Base-by-base conservation (phyloP, 208 protist species). In the Angomonas desouzai region DNA sequence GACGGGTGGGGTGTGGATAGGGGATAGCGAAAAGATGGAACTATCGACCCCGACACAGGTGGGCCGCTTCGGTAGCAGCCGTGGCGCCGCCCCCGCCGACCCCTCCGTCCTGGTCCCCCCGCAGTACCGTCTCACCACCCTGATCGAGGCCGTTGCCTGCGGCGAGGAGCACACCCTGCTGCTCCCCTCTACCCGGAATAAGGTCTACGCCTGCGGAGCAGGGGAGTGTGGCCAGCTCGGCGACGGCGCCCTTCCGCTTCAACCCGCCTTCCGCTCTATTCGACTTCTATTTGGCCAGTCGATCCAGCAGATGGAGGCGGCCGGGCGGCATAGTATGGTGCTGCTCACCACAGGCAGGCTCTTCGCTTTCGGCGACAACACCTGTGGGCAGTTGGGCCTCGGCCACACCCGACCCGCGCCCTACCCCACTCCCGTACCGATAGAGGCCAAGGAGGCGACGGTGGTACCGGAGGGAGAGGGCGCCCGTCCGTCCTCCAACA, bases 331-430 rank as follows among this genome's bases (percentile, higher is more conserved):
- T 70, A 90, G 79, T 60, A 85, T 94, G 66, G 81, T 84, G n/a
- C 72, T 92, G 45, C 73, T 92, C 7, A 58, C 77, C 48, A 91
- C 81, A 7, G 85, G 85, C 7, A 79, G 80, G 34, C 71, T 94
- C 27, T 75, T 91, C 22, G 85, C 82, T 3, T 94, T 91, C 66
- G 89, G 88, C 25, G 82, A 89, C 58, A 94, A 94, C 69, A 74
- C 66, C 22, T 82, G 76, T 48, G 88, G 88, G 3, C 88, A 94
- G 64, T 71, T 94, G 56, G 88, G 88, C 18, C 53, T 90, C 23
- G 88, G 88, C 29, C 72, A 82, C 61, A 88, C 80, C 16, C 61
- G 70, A 29, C 74, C 72, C 1, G 74, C 79, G 9, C 43, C 56
- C 18, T 65, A 53, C 18, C 83, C 83, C 11, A 79, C 69, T n/a